Conservation (phyloP, 495 filamentous ascomycete species). For the Aspergillus cristatus region DNA sequence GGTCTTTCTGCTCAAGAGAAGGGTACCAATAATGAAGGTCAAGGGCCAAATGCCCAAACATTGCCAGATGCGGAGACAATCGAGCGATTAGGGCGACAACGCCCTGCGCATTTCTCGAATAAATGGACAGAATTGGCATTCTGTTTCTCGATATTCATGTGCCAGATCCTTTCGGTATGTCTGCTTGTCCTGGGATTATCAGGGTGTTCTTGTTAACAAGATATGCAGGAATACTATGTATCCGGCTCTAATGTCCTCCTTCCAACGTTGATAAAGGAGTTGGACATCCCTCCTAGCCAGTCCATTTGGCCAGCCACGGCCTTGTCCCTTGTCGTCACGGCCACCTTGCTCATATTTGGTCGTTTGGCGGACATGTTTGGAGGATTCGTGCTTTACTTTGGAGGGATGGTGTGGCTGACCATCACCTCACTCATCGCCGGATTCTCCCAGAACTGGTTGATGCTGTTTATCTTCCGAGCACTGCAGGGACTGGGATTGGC, state of each 20-base stretch:
- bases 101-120: constrained; percentile 57
- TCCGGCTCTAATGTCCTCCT: constrained; percentile 80
- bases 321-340: constrained; percentile 63
- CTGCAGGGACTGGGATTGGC: constrained; percentile 72
- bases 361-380: constrained; percentile 72
- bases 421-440: constrained; percentile 67
- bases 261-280: constrained; percentile 52
- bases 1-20: too few species aligned
- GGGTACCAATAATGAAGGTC: too few species aligned
- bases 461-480: constrained; percentile 69
- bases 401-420: constrained; percentile 61
- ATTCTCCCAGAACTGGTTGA: constrained; percentile 57
- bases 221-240: constrained; percentile 65
- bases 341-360: constrained; percentile 69
- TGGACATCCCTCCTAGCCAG: constrained; percentile 54
- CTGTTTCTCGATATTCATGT: constrained; percentile 62
- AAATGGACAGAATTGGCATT: constrained; percentile 58
- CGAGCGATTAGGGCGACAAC: constrained; percentile 60
- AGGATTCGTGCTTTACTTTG: constrained; percentile 60
- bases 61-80: constrained; percentile 23
- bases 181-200: background rate
- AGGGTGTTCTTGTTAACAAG: background rate
- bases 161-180: constrained; percentile 58
- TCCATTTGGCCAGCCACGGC: constrained; percentile 75
- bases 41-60: too few species aligned